A percentile compares a stretch with the other conserved stretches of the same genome.
These are phyloP conservation scores for Hypoxylon sp. DNA, from an alignment of 2,329 filamentous ascomycete species.

Conservation along the genomic window DNA sequence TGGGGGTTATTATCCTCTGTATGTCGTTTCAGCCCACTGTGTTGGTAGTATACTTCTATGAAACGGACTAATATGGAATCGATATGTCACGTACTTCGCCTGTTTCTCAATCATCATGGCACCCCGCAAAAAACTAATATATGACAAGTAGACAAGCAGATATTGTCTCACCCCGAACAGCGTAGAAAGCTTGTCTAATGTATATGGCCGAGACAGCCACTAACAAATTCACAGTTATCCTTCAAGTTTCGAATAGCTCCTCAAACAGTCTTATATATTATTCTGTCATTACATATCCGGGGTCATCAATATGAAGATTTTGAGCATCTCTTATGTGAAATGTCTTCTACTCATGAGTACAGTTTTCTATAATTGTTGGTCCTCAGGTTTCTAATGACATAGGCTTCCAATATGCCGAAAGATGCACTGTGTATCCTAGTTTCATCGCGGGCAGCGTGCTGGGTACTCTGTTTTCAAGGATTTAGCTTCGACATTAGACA, in stretches of 20 bases:
- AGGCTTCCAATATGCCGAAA: not conserved
- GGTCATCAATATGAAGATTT: not conserved
- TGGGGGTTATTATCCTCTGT: not conserved
- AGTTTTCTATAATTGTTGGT: not conserved
- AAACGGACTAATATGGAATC: constrained; percentile 10
- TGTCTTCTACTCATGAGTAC: not conserved
- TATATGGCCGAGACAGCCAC: constrained; percentile 49
- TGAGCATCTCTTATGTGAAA: not conserved
- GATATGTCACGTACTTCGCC: constrained; percentile 2
- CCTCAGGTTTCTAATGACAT: not conserved
- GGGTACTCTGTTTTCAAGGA: not conserved
- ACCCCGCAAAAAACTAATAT: constrained; percentile 37
- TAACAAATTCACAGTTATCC: constrained; percentile 21
- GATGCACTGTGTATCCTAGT: not conserved
- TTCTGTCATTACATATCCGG: not conserved
- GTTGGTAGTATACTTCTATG: not conserved
- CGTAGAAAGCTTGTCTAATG: constrained; percentile 24
- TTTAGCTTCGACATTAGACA: not conserved
- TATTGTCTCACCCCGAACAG: constrained; percentile 39
- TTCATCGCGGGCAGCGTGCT: not conserved
- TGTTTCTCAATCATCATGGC: constrained; percentile 6
- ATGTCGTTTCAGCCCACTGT: not conserved
- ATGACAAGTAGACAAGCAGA: constrained; percentile 21
- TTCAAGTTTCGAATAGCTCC: constrained; percentile 13
- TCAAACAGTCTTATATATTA: constrained; percentile 7